Evolutionary conservation across 192 early-diverging fungal genomes (phyloP).

Genomic region (Gaertneriomyces sp.): DNA sequence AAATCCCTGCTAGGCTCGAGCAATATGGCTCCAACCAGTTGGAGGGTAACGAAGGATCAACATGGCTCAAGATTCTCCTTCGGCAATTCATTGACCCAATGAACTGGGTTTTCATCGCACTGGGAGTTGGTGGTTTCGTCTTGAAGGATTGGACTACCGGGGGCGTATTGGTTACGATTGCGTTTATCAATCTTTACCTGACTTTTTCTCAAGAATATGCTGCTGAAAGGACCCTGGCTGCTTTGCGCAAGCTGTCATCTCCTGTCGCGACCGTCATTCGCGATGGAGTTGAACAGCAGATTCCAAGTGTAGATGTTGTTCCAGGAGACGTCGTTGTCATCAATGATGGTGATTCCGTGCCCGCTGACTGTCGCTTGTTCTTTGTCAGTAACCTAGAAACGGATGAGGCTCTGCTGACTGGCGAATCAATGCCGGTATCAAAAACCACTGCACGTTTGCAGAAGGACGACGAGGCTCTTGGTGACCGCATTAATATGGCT

Average conservation of each 20-base stretch:
- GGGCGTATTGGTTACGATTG: background rate
- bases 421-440: constrained; percentile 34
- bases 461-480: constrained; percentile 15
- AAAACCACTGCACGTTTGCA: constrained; percentile 2
- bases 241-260: constrained; percentile 63
- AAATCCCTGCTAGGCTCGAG: constrained; percentile 1
- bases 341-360: constrained; percentile 65
- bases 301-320: constrained; percentile 48
- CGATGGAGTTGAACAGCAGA: constrained; percentile 41
- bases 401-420: constrained; percentile 42
- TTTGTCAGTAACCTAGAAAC: constrained; percentile 23
- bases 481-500: constrained; percentile 43
- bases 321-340: constrained; percentile 72
- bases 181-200: constrained; percentile 14
- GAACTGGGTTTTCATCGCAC: constrained; percentile 21
- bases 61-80: constrained; percentile 7
- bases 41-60: background rate
- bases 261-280: constrained; percentile 64
- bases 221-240: constrained; percentile 17
- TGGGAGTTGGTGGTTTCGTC: constrained; percentile 9
- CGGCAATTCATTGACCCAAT: constrained; percentile 14
- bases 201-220: constrained; percentile 17
- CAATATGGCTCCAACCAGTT: constrained; percentile 14
- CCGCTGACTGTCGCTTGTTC: constrained; percentile 71
- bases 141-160: constrained; percentile 8